Evolutionary conservation across 495 filamentous ascomycete species (phyloP).

Genomic region (Ramalina peruviana): DNA sequence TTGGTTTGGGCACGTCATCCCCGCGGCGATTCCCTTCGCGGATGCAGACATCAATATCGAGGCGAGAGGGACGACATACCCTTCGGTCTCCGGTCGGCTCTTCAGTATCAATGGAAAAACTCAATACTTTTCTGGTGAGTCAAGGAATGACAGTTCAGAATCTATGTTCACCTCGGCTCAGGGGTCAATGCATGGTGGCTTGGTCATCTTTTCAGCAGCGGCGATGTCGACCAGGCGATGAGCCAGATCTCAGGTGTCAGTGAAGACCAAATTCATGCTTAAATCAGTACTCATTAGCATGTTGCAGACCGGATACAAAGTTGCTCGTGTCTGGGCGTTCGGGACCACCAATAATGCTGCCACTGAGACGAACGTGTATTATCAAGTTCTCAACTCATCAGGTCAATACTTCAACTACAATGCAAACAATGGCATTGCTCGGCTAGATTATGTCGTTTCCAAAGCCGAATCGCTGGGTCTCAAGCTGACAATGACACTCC

Average conservation of each 20-base stretch:
- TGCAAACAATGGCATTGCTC: slow-evolving; percentile 34
- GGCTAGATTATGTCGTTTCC: slow-evolving; percentile 53
- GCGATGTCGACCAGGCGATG: slow-evolving; percentile 48
- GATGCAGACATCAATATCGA: background rate
- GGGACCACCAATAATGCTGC: slow-evolving; percentile 12
- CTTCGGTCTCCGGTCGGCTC: slow-evolving; percentile 4
- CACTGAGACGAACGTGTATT: slow-evolving; percentile 17
- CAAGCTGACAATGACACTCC: slow-evolving; percentile 38
- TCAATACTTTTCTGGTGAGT: slow-evolving; percentile 16
- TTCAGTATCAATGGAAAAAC: slow-evolving; percentile 13
- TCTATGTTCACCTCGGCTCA: background rate
- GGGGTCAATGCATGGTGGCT: slow-evolving; percentile 70
- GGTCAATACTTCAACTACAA: slow-evolving; percentile 22
- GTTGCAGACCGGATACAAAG: slow-evolving; percentile 40
- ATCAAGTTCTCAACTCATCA: slow-evolving; percentile 20
- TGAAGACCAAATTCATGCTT: background rate
- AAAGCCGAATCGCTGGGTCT: slow-evolving; percentile 41
- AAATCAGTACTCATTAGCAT: background rate
- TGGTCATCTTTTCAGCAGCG: slow-evolving; percentile 47
- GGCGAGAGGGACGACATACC: background rate
- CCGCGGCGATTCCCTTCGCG: background rate
- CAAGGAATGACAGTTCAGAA: background rate
- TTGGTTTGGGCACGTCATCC: background rate
- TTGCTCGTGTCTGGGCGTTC: slow-evolving; percentile 62
- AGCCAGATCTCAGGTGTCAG: slow-evolving; percentile 28